A percentile compares a stretch with the other conserved stretches of the same genome.
Evolutionary conservation across 192 early-diverging fungal species (phyloP).

Genomic region (Backusella westeae): DNA sequence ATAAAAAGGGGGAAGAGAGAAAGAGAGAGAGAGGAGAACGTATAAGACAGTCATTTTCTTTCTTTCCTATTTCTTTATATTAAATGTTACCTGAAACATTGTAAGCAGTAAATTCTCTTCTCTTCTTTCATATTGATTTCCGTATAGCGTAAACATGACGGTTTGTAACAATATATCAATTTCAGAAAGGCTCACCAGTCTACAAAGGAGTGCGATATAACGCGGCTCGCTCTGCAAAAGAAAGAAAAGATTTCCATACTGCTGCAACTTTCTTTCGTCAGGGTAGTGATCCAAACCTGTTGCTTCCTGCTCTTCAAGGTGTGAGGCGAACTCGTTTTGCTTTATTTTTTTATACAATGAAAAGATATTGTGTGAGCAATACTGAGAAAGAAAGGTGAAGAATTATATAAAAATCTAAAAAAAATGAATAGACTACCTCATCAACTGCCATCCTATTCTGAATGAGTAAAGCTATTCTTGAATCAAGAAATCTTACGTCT

Average conservation of each 20-base stretch:
- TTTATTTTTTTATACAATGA: conserved; percentile 13
- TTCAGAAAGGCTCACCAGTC: conserved; percentile 79
- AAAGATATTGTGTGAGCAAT: background rate
- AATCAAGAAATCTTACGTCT: conserved; percentile 91
- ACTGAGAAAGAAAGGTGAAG: background rate
- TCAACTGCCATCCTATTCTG: conserved; percentile 92
- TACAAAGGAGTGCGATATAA: conserved; percentile 81
- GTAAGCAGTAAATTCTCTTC: conserved; percentile 92
- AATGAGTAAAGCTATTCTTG: conserved; percentile 87
- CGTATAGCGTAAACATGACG: conserved; percentile 94
- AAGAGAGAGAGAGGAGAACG: background rate
- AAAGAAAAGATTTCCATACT: conserved; percentile 93
- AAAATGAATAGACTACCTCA: conserved; percentile 52
- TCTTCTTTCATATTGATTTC: conserved; percentile 92
- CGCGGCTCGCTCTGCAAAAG: conserved; percentile 86
- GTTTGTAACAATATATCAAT: conserved; percentile 91
- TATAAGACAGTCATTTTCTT: background rate
- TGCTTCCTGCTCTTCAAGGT: conserved; percentile 63
- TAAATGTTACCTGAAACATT: conserved; percentile 79
- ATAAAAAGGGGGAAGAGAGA: background rate
- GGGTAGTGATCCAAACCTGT: conserved; percentile 39
- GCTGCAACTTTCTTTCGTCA: conserved; percentile 78
- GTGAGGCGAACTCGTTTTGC: conserved; percentile 74
- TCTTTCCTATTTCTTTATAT: background rate
- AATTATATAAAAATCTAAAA: conserved; percentile 21